Percentiles rank a stretch among this genome's conserved stretches.
Conservation (phyloP, 2,329 filamentous ascomycete genomes). For the Didymella lethalis region DNA sequence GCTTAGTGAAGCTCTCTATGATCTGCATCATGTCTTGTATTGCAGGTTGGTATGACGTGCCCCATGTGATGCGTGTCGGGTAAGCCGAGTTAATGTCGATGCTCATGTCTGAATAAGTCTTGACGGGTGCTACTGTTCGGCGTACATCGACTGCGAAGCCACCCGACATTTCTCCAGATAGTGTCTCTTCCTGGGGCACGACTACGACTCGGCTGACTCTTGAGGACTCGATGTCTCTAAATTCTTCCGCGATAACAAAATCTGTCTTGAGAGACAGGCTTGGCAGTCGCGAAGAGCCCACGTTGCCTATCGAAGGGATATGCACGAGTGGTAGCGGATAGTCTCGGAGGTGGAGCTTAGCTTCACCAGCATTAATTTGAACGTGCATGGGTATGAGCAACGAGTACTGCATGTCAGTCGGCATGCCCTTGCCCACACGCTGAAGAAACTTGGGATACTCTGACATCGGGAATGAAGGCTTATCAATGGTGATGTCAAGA, state of each 20-base stretch:
- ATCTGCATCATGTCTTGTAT: conserved; percentile 99
- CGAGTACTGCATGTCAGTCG: conserved; percentile 86
- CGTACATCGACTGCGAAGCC: conserved; percentile 86
- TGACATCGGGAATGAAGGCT: conserved; percentile 85
- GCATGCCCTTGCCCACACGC: conserved; percentile 95
- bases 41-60: conserved; percentile 94
- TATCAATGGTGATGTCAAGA: conserved; percentile 84
- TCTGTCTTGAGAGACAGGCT: conserved; percentile 85
- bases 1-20: conserved; percentile 96
- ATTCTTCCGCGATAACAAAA: conserved; percentile 96
- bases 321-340: conserved; percentile 93
- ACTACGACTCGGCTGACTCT: conserved; percentile 84
- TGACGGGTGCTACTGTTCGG: conserved; percentile 91
- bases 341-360: conserved; percentile 83
- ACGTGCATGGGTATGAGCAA: conserved; percentile 90
- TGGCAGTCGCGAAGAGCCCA: conserved; percentile 80
- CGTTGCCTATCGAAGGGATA: conserved; percentile 80
- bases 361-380: conserved; percentile 88
- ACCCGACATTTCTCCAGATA: conserved; percentile 65
- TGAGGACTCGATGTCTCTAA: conserved; percentile 78
- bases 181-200: conserved; percentile 71
- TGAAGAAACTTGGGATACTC: conserved; percentile 86
- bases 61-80: conserved; percentile 95
- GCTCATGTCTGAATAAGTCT: conserved; percentile 92
- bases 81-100: conserved; percentile 93